phyloP scores from a whole-genome alignment of 1,139 yeast species.

The Kurtzmaniella quercitrusa region DNA sequence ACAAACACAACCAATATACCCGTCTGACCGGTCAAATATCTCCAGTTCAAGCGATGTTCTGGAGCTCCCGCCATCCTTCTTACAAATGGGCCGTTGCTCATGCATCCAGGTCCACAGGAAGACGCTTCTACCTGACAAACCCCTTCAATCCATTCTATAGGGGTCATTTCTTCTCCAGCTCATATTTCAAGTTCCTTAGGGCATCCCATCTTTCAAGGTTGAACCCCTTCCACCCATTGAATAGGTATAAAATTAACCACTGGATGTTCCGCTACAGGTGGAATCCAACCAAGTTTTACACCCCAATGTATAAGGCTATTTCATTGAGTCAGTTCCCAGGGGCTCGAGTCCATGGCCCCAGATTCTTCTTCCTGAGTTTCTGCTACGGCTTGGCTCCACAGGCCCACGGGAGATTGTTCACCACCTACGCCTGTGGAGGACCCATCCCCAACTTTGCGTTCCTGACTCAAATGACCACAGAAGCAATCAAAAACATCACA shows the following conservation, averaged over 20 bases:
- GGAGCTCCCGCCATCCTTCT: not conserved
- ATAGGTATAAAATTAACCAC: constrained; percentile 2
- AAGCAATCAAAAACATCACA: constrained; percentile 34
- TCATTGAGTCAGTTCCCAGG: constrained; percentile 6
- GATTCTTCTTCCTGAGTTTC: constrained; percentile 4
- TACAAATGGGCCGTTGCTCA: not conserved
- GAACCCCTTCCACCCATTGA: constrained; percentile 7
- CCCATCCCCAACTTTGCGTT: constrained; percentile 8
- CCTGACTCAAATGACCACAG: constrained; percentile 17
- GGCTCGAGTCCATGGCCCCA: not conserved
- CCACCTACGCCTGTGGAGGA: constrained; percentile 8
- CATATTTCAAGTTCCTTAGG: constrained; percentile 1
- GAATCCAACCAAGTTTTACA: constrained; percentile 1
- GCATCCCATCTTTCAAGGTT: constrained; percentile 1
- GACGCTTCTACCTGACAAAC: constrained; percentile 5
- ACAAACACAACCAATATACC: not conserved
- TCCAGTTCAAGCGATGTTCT: not conserved
- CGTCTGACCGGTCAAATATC: not conserved
- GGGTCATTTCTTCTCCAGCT: not conserved
- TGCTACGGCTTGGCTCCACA: constrained; percentile 5
- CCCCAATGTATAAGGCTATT: constrained; percentile 3
- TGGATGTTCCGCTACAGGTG: not conserved
- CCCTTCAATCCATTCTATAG: constrained; percentile 9
- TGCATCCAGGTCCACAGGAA: not conserved
- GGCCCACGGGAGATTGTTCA: constrained; percentile 5